Base-by-base conservation (phyloP, 345 rosid species). In the Noccaea caerulescens region DNA sequence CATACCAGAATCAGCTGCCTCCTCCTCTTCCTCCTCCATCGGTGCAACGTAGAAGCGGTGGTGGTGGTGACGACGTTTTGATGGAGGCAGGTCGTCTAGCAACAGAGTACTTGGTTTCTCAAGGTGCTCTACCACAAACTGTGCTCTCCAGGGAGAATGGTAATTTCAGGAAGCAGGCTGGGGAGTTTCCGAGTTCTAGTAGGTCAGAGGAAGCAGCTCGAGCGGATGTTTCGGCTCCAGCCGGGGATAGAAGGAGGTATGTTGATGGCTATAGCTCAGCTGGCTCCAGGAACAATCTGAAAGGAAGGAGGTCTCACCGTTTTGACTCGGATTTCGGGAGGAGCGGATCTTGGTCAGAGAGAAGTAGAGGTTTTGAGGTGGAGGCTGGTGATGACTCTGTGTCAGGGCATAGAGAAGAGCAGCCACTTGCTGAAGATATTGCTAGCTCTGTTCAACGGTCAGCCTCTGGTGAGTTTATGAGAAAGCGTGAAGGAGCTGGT, bases 11-110 rank as follows among this genome's bases (percentile, higher is more conserved):
- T 42, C 76, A 76, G 36, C 61, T 64, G 56, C 80, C 77, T 65
- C 80, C 80, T 7, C 68, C 71, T 47, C 54, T 56, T 3, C 87
- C 85, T 51, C 81, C 87, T 53, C 82, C 83, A 30, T 76, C 83
- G 0, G 78, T 79, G 4, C 85, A 89, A n/a, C 87, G 85, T 32
- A 86, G 79, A 76, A 58, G 68, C 39, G 12, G 50, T 39, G 54
- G 84, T 4, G 27, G 81, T 2, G 86, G 83, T 2, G 37, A 79
- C 3, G 89, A 84, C 38, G 63, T 91, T 52, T 81, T 91, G 78
- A 82, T 91, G 89, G 93, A 91, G 80, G 98, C 97, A 3, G 99
- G 99, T 41, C 87, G 89, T 69, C 89, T 94, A 69, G 99, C 98
- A 1, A 87, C 92, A 1, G 98, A 94, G 81, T 91, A 91, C 72